Base-by-base conservation (phyloP, 2,329 filamentous ascomycete genomes). In the Calonectria montana region DNA sequence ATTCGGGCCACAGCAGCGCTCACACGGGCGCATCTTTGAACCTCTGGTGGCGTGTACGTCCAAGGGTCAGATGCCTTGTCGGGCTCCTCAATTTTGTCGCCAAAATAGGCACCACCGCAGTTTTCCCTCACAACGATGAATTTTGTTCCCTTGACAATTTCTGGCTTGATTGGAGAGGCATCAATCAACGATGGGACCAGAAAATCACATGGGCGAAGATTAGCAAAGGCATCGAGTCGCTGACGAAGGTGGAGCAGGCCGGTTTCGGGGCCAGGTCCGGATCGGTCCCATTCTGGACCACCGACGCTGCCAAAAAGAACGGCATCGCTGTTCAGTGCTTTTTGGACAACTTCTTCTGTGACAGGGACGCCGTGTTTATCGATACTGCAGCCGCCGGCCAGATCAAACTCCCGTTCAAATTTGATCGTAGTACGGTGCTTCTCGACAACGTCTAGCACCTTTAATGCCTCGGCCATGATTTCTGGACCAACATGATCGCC, bases 51-150 rank as follows among this genome's bases (percentile, higher is more conserved):
- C 3, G 79, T 80, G 75, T 89, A 89, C 9, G 83, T 78, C 86
- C 86, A 88, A 3, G 86, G 81, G 76, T 89, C 87, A 8, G 84
- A 87, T 0, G 84, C 87, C 13, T 82, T 78, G 37, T 86, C 84
- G 2, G 79, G 73, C 25, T 83, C 77, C 74, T 88, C 87, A 7
- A 82, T 79, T 74, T 88, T 88, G 16, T 83, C 76, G 10, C 87
- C 87, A 77, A 86, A 88, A 74, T 87, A 88, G 1, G 86, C 86
- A 12, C 87, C 87, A 8, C 86, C 86, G 71, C 85, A 87, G 73
- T 88, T 88, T 77, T 89, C 87, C 18, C 87, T 80, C 16, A 88
- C 83, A 3, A 88, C 82, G 71, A 88, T 84, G 74, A 88, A 87
- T 69, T 87, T 84, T 21, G 86, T 85, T 6, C 85, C 87, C 1